Conservation (phyloP, 208 protist genomes). For the Leishmania aethiopica region DNA sequence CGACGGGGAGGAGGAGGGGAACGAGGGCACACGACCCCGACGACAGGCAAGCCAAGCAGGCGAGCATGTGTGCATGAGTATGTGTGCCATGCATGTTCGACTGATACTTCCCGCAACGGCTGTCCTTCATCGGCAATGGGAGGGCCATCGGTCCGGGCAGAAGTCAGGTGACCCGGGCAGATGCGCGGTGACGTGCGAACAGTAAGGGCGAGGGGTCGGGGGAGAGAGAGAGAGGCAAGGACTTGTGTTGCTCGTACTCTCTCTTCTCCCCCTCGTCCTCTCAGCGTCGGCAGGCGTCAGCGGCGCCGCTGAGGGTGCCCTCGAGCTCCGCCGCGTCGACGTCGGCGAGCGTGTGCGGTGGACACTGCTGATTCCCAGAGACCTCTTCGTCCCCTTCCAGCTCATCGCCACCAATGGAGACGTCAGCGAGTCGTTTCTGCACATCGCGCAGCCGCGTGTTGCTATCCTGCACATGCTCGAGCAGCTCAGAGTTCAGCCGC, state of each 20-base stretch:
- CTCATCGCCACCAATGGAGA: conserved; percentile 14
- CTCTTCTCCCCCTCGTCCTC: neutral
- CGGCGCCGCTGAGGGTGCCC: neutral
- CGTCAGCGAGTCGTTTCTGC: conserved; percentile 40
- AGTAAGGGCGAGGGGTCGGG: neutral
- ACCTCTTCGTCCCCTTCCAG: neutral
- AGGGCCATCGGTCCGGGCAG: neutral
- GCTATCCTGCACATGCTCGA: conserved; percentile 59
- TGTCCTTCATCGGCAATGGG: neutral
- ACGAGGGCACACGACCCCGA: too few relatives aligned
- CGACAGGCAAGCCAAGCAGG: neutral
- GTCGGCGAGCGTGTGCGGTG: neutral
- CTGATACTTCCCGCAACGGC: neutral
- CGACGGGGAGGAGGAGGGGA: too few relatives aligned
- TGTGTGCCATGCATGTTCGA: neutral
- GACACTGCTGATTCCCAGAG: neutral
- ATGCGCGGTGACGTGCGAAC: neutral
- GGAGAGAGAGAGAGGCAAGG: neutral
- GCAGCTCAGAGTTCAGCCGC: conserved; percentile 56
- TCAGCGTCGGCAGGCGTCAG: neutral
- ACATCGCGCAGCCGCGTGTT: conserved; percentile 63
- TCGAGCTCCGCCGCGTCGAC: neutral
- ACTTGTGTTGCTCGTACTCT: neutral
- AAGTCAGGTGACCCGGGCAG: neutral
- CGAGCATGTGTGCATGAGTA: neutral